Conservation (phyloP, 768 basidiomycete genomes). For the Kwoniella newhampshirensis region DNA sequence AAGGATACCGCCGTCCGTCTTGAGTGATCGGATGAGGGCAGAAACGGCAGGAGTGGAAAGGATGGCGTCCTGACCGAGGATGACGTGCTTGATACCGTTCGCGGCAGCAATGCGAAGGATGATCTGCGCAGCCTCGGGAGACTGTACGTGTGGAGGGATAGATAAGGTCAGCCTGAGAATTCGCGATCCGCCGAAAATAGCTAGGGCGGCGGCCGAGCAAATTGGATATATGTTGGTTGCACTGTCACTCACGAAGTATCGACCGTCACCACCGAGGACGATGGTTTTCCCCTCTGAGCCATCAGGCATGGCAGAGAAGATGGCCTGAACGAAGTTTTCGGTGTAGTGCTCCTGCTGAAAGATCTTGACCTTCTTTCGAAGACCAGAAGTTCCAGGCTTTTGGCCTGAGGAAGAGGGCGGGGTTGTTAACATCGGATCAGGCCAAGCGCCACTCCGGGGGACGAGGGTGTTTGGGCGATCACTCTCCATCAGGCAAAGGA, state of each 20-base stretch:
- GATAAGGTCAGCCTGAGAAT: conserved; percentile 67
- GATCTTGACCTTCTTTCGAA: conserved; percentile 95
- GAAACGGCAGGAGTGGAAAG: conserved; percentile 96
- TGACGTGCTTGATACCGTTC: conserved; percentile 86
- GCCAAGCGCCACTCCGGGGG: too few relatives aligned
- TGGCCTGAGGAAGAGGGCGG: conserved; percentile 59
- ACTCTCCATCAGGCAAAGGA: too few relatives aligned
- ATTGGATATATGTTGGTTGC: background rate
- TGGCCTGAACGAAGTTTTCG: conserved; percentile 96
- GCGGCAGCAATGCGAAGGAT: conserved; percentile 93
- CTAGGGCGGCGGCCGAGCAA: too few relatives aligned
- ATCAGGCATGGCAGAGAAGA: conserved; percentile 78
- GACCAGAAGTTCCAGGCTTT: conserved; percentile 96
- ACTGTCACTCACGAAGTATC: conserved; percentile 61
- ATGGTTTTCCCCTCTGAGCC: conserved; percentile 68
- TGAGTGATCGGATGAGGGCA: conserved; percentile 91
- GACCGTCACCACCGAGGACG: conserved; percentile 96
- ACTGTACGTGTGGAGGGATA: conserved; percentile 35
- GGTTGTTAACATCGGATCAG: too few relatives aligned
- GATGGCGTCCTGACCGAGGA: conserved; percentile 86
- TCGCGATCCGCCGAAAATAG: too few relatives aligned
- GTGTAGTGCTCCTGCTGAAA: conserved; percentile 99
- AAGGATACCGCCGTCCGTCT: conserved; percentile 93
- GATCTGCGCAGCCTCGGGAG: conserved; percentile 65
- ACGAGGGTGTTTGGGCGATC: too few relatives aligned